Evolutionary conservation across 495 filamentous ascomycete species (phyloP).

Genomic region (Penicilliopsis zonata): DNA sequence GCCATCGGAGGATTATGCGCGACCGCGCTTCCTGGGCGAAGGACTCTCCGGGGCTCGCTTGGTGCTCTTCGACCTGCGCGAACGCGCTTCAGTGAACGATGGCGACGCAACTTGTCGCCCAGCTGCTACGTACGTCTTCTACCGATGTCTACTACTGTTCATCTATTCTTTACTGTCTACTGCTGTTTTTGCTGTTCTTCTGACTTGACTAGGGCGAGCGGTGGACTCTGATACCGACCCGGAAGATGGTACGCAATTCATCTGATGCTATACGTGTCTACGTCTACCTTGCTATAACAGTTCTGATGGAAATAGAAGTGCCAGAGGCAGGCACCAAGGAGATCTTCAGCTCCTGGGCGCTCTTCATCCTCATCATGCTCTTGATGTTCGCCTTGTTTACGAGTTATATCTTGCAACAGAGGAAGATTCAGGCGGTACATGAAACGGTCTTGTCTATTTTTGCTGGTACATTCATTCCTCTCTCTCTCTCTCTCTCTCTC

Average conservation of each 20-base stretch:
- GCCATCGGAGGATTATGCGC: slow-evolving; percentile 21
- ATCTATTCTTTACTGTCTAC: no score
- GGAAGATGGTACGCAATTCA: slow-evolving; percentile 34
- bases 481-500: no score
- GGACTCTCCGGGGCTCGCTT: slow-evolving; percentile 21
- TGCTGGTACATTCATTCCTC: slow-evolving; percentile 58
- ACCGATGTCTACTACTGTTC: slow-evolving; percentile 1
- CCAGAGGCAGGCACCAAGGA: slow-evolving; percentile 69
- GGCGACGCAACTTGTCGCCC: slow-evolving; percentile 26
- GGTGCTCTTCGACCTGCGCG: slow-evolving; percentile 16
- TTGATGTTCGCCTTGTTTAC: slow-evolving; percentile 91
- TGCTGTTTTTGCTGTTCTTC: background rate
- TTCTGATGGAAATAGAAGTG: slow-evolving; percentile 25
- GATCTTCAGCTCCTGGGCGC: slow-evolving; percentile 87
- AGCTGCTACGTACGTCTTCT: slow-evolving; percentile 26
- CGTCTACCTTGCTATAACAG: background rate
- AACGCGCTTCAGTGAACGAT: slow-evolving; percentile 20
- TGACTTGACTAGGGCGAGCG: slow-evolving; percentile 15
- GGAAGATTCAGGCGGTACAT: slow-evolving; percentile 92
- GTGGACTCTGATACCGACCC: slow-evolving; percentile 34
- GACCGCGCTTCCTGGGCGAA: slow-evolving; percentile 13
- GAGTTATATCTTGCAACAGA: slow-evolving; percentile 89
- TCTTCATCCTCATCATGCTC: slow-evolving; percentile 90
- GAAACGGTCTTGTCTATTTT: slow-evolving; percentile 98
- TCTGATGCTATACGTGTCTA: no score